Base-by-base conservation (phyloP, 352 stramenopile species). In the Phytophthora litchii region DNA sequence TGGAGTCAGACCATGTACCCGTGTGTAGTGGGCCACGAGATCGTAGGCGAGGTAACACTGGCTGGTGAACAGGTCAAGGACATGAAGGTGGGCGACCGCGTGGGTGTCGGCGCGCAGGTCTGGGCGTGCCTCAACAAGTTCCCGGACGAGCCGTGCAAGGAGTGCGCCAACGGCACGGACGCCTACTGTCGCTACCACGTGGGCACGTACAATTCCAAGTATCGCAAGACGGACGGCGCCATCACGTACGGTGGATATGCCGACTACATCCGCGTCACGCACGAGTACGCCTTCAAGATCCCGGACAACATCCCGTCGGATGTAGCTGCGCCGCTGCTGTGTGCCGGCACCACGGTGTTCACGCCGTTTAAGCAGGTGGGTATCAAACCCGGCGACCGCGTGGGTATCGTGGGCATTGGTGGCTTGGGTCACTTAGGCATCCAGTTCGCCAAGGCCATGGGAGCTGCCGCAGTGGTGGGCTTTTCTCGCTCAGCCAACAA, bases 341-440 rank as follows among this genome's bases (percentile, higher is more conserved):
- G 47, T 9, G 47, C 56, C 7, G 53, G 53, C 17, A 50, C 52
- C 40, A 60, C 52, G 4, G 52, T 60, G 11, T 60, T 60, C 42
- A 60, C 37, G 32, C 54, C 54, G 8, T 49, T 94, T 37, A 78
- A 76, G 63, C 60, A 80, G 42, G 74, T 53, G 9, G 72, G 72
- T 38, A 70, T 86, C 12, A 67, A 85, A 56, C 46, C 53, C 3
- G 78, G 75, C 14, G 59, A 83, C 47, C 80, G 71, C 13, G 71
- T 97, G 4, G 88, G 70, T n/a, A 66, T 97, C 8, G 67, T 89
- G 6, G 89, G 89, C 14, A 85, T 96, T 42, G 89, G 89, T 14
- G 89, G 89, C 12, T 69, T 97, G 16, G 88, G 88, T 21, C 89
- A 97, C 60, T 60, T 97, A 52, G 87, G 51, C 16, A 73, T 96